Evolutionary conservation across 2,329 filamentous ascomycete genomes (phyloP), one percentile per base, ranked within the genome.

Genomic region (Fusarium sp.): DNA sequence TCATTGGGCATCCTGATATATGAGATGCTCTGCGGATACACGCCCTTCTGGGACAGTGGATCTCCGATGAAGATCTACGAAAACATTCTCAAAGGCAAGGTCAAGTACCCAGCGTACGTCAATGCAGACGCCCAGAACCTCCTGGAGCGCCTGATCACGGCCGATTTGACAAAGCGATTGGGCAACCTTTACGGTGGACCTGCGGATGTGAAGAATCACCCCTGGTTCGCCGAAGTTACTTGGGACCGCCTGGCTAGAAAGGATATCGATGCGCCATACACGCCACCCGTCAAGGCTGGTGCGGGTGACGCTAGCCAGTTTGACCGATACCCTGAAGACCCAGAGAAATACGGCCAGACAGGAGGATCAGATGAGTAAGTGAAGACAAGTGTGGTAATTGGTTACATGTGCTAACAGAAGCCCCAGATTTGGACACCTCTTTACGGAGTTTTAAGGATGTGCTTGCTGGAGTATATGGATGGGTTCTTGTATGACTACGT

Each of bases 21-120:
- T 83, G 97, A 99, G 88, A 99, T 99, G 97, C 90, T 99, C 41
- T 98, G 97, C 82, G 97, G 97, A 32, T 99, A 98, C 85, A 99
- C 97, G 6, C 97, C 97, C 6, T 99, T 99, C 87, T 99, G 97
- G 96, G 97, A 99, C 83, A 94, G 94, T 79, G 97, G 96, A 65
- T 98, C 95, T 52, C 96, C 97, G 4, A 97, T 99, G 91, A 98
- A 98, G 85, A 99, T 99, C 80, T 99, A 99, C 86, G 97, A 99
- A 87, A 99, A 99, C 83, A 99, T 99, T 80, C 90, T 99, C 74
- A 95, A 95, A 81, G 97, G 96, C 70, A 93, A 94, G 79, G 94
- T 99, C 84, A 98, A 98, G 85, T 99, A 98, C 82, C 97, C 97
- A 64, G 93, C 94, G 7, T 99, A 98, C 83, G 94, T 99, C 79